phyloP scores from a whole-genome alignment of 495 filamentous ascomycete genomes.

The Daldinia loculata region DNA sequence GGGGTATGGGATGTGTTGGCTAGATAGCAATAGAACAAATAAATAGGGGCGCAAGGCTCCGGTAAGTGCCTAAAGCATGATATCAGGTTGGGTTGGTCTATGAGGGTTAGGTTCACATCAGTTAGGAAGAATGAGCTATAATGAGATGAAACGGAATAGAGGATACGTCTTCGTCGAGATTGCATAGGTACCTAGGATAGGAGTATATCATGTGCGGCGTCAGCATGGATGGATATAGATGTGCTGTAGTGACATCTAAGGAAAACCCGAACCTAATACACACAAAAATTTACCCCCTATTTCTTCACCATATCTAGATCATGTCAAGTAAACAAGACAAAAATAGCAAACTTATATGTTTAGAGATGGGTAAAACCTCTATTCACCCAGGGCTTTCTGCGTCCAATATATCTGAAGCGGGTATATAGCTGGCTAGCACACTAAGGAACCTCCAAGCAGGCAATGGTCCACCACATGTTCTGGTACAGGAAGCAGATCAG shows the following conservation, averaged over 20 bases:
- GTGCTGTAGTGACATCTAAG: neutral
- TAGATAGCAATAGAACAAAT: neutral
- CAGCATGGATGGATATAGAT: neutral
- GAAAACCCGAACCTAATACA: too few relatives aligned
- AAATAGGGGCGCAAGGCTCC: neutral
- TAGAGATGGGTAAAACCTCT: constrained; percentile 11
- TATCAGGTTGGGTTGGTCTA: neutral
- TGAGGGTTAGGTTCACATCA: neutral
- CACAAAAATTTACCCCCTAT: too few relatives aligned
- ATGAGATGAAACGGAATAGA: neutral
- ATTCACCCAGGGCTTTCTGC: constrained; percentile 8
- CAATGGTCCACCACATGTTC: neutral
- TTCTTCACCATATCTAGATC: neutral
- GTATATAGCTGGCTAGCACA: constrained; percentile 1
- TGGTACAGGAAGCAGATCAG: constrained; percentile 17
- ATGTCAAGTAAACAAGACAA: neutral
- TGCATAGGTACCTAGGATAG: neutral
- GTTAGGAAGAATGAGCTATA: neutral
- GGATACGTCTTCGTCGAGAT: neutral
- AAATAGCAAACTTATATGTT: neutral
- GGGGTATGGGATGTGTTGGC: neutral
- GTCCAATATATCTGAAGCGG: constrained; percentile 1
- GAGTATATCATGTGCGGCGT: neutral
- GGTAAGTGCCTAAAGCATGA: neutral
- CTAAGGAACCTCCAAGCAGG: neutral